Base-by-base conservation (phyloP, 116 monocot species). In the Phalaenopsis hybrid region DNA sequence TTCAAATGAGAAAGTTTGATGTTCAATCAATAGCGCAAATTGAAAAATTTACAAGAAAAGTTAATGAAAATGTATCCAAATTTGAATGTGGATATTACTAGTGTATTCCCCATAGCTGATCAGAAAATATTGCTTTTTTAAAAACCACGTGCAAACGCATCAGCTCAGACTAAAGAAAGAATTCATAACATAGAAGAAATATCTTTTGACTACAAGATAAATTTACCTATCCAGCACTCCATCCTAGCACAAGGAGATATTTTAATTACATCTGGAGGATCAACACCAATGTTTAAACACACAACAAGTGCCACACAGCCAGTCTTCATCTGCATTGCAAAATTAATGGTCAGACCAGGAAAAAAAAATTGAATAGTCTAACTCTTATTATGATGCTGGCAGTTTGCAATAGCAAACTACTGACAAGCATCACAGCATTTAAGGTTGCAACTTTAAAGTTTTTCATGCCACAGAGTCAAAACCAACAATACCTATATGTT, bases 211-310 rank as follows among this genome's bases (percentile, higher is more conserved):
- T 13, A 6, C 55, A 81, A 0, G 43, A 76, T 28, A 20, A 82
- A 28, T 58, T 91, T 93, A 97, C 97, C 97, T 89, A 97, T 94
- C 97, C 97, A 97, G 89, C 97, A 97, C 78, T 97, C 97, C 94
- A 92, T 91, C 88, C 97, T 89, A 49, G 97, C 97, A 91, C 97
- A 97, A 85, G 97, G 97, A 75, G 97, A 97, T 44, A 97, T 97
- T 89, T 97, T 97, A 82, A 97, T 94, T 58, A 94, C 93, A 88
- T 97, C 97, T 45, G 97, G 94, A 21, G 97, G 97, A 84, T 97
- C 97, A 86, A 97, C 93, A 81, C 88, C 88, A 70, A 97, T 94
- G 83, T 97, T 94, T 83, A 97, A 90, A 89, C 97, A 97, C 80
- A 97, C 73, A 18, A 97, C 97, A 76, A 97, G 86, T 81, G 97